A percentile compares a stretch with the other conserved stretches of the same genome.
Evolutionary conservation across 1,284 basidiomycete genomes (phyloP).

Genomic region (Rhodotorula sp.): DNA sequence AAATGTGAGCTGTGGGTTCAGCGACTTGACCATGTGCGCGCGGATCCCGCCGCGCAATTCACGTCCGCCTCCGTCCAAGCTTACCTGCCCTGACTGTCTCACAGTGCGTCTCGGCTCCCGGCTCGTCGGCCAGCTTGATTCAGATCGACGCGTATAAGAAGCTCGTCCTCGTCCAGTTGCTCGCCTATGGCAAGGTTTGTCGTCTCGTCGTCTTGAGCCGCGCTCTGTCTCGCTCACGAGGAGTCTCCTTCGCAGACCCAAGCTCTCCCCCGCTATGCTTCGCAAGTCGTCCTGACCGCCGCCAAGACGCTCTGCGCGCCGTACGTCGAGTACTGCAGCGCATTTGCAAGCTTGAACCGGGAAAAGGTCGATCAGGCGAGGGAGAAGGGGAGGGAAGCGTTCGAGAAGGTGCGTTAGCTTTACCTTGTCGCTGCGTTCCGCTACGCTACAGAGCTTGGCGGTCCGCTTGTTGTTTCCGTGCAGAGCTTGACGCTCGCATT

Average conservation of each 20-base stretch:
- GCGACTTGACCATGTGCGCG: background rate
- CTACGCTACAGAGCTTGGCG: no score
- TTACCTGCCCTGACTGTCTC: no score
- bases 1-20: slow-evolving; percentile 53
- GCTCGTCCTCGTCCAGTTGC: slow-evolving; percentile 68
- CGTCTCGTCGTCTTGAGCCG: background rate
- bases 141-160: slow-evolving; percentile 85
- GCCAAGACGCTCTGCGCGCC: slow-evolving; percentile 57
- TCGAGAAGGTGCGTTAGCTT: slow-evolving; percentile 54
- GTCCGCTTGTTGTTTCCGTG: background rate
- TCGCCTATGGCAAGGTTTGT: slow-evolving; percentile 65
- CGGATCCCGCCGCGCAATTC: no score
- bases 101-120: slow-evolving; percentile 65
- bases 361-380: slow-evolving; percentile 53
- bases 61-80: no score
- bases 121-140: slow-evolving; percentile 62
- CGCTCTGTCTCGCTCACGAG: background rate
- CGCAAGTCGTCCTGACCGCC: slow-evolving; percentile 58
- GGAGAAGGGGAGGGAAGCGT: slow-evolving; percentile 59
- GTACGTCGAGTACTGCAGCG: slow-evolving; percentile 62
- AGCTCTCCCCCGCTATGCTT: slow-evolving; percentile 67
- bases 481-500: fast-evolving
- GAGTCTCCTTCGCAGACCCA: slow-evolving; percentile 52
- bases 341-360: slow-evolving; percentile 60
- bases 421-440: background rate